Base-by-base conservation (phyloP, 2,329 filamentous ascomycete genomes). In the Arthroderma sp. region DNA sequence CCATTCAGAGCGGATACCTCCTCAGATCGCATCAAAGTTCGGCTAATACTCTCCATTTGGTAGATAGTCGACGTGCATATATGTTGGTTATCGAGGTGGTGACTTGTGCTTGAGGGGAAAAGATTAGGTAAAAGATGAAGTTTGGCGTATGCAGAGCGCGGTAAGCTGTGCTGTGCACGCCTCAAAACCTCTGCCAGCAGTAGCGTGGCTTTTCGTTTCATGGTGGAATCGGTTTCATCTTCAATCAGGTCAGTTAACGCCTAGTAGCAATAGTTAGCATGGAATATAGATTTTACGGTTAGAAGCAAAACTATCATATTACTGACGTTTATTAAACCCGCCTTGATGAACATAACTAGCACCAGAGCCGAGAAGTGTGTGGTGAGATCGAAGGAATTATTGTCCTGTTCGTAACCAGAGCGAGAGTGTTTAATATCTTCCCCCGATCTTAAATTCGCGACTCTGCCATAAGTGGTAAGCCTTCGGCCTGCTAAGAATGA, bases 31-130 rank as follows among this genome's bases (percentile, higher is more conserved):
- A 93, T 93, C 9, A 98, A 68, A 0, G 88, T 96, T 50, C 86
- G 79, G 61, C 89, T 98, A 53, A 98, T 87, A 59, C 89, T 95
- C 66, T 94, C 94, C 44, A 98, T 94, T 60, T 96, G 91, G 57
- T 96, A 98, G 8, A 98, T 86, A 11, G 93, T 93, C 5, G 86
- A 82, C 5, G 86, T 88, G 5, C 89, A 86, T 46, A 83, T 72
- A 53, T 88, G 88, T 44, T 86, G 80, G 27, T 79, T 74, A 29
- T 88, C 78, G 15, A 78, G 15, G 15, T 22, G 15, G 15, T 22
- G 15, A 22, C 15, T 22, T 22, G 15, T 22, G 15, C 15, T 22
- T 0, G 81, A 78, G 5, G 81, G 73, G 56, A 98, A 83, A 1
- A 96, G 71, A 49, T 89, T 82, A 0, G 91, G 91, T 11, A 98